Conservation (phyloP, 768 basidiomycete species). For the Boletus coccyginus region DNA sequence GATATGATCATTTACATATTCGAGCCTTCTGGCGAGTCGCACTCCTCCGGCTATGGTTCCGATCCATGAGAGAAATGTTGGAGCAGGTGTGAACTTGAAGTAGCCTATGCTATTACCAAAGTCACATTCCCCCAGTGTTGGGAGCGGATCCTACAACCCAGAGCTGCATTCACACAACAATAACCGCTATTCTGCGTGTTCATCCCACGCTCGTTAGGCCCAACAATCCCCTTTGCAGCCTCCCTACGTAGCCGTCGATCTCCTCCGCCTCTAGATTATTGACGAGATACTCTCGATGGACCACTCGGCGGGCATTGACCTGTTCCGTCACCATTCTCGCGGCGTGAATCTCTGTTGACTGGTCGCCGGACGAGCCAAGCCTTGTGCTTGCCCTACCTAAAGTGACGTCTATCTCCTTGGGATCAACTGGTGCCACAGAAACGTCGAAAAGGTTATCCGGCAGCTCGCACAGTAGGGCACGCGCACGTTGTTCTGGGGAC, state of each 20-base stretch:
- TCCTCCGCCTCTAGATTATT: conserved; percentile 69
- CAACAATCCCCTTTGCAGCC: conserved; percentile 51
- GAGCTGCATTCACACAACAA: too few relatives aligned
- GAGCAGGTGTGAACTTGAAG: too few relatives aligned
- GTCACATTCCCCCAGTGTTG: too few relatives aligned
- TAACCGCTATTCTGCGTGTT: neutral
- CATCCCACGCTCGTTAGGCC: conserved; percentile 40
- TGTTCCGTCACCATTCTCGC: conserved; percentile 59
- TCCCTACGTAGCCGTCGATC: conserved; percentile 56
- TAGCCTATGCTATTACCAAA: too few relatives aligned
- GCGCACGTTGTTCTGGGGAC: conserved; percentile 42
- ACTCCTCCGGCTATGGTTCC: too few relatives aligned
- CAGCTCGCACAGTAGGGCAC: conserved; percentile 22
- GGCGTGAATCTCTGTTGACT: conserved; percentile 23
- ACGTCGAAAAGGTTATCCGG: conserved; percentile 25
- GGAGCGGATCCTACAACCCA: too few relatives aligned
- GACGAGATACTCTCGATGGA: conserved; percentile 65
- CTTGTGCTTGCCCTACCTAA: conserved; percentile 1
- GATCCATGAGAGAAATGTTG: too few relatives aligned
- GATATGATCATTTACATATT: too few relatives aligned
- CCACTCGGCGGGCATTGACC: conserved; percentile 65
- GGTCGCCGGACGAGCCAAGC: neutral
- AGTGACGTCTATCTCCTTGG: conserved; percentile 11
- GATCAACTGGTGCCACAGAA: conserved; percentile 18
- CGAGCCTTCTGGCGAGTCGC: too few relatives aligned